Base-by-base conservation (phyloP, 2,329 filamentous ascomycete species). In the Exophiala phaeomuriformis region DNA sequence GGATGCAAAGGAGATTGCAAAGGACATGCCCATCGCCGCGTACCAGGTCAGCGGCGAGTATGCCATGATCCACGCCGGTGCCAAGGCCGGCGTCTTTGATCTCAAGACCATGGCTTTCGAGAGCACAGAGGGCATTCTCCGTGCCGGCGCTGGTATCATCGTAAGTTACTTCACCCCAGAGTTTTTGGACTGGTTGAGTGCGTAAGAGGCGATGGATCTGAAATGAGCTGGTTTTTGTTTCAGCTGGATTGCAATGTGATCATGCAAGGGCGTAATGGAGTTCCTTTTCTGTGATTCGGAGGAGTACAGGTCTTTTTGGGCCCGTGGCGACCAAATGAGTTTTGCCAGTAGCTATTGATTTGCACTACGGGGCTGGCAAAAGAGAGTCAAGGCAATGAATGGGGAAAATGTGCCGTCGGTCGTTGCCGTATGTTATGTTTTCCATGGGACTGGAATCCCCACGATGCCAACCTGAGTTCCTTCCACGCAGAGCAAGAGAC, bases 1-100 rank as follows among this genome's bases (percentile, higher is more conserved):
- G 62, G 93, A 98, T 67, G 93, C 93, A 49, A 97, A 95, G 76
- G 90, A 96, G 50, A 80, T 97, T 50, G 91, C 88, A 55, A 86
- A 84, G 67, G 90, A 97, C 69, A 78, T 97, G 70, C 93, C 93
- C 1, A 80, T 98, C 35, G 91, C 93, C 1, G 91, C 93, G 27
- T 98, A 98, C 70, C 93, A 98, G 70, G 93, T 98, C 55, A 93
- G 87, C 65, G 93, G 93, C 63, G 93, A 98, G 74, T 98, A 85
- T 67, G 90, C 93, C 60, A 97, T 97, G 93, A 93, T 98, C 49
- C 89, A 96, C 66, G 93, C 93, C 0, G 93, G 81, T 19, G 93
- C 93, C 46, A 95, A 95, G 70, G 91, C 93, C 1, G 93, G 93
- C 3, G 93, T 98, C 2, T 98, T 97, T 67, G 91, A 96, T 68